These are phyloP conservation scores for Porphyrellus cyaneotinctus DNA, from an alignment of 768 basidiomycete species.

Conservation along the genomic window DNA sequence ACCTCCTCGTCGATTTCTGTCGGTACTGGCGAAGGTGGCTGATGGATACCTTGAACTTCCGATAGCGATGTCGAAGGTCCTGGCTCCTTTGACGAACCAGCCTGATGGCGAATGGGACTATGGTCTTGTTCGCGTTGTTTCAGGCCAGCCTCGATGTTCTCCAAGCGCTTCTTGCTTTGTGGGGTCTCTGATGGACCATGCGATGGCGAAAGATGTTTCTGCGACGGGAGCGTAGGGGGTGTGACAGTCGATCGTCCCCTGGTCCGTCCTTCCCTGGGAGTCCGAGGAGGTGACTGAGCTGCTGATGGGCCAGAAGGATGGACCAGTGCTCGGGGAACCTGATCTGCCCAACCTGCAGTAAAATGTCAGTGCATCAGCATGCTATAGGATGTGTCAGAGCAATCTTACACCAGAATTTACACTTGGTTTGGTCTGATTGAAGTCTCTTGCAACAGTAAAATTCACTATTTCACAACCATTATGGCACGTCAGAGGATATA, in stretches of 20 bases:
- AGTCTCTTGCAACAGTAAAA: conserved; percentile 40
- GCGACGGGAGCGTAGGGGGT: neutral
- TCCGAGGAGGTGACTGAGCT: neutral
- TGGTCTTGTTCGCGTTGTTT: conserved; percentile 12
- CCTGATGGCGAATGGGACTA: conserved; percentile 4
- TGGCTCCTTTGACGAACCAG: conserved; percentile 4
- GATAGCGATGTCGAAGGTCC: neutral
- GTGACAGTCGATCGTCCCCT: neutral
- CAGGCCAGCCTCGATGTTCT: conserved; percentile 17
- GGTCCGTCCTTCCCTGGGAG: neutral
- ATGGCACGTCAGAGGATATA: conserved; percentile 5
- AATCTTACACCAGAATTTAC: conserved; percentile 39
- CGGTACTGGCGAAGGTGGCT: conserved; percentile 26
- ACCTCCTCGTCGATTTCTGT: conserved; percentile 23
- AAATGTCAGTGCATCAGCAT: neutral
- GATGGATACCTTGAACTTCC: conserved; percentile 3
- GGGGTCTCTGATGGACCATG: conserved; percentile 3
- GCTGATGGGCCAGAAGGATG: neutral
- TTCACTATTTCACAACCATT: conserved; percentile 18
- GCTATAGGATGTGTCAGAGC: neutral
- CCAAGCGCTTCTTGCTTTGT: conserved; percentile 9
- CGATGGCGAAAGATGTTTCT: neutral
- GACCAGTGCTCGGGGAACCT: conserved; percentile 8
- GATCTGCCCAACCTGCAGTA: conserved; percentile 34
- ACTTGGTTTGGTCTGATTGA: conserved; percentile 9